Base-by-base conservation (phyloP, 192 early-diverging fungal genomes). In the Lunasporangiospora selenospora region DNA sequence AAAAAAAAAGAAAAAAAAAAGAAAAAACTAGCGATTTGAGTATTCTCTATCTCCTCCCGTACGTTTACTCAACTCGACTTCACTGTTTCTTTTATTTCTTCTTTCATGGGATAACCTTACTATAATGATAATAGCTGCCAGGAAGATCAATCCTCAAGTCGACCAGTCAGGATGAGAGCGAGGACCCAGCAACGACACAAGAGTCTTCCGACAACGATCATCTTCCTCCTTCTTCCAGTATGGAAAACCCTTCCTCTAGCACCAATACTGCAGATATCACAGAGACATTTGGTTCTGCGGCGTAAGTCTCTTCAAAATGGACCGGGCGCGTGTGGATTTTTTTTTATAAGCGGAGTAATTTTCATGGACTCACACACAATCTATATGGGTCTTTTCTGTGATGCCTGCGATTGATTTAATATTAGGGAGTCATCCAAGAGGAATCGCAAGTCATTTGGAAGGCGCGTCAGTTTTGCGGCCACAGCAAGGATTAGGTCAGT, bases 381-480 rank as follows among this genome's bases (percentile, higher is more conserved):
- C 6, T 29, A 18, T 13, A 0, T 12, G 36, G 24, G 4, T 3
- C 30, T 53, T 36, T 38, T n/a, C 15, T 52, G 3, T 36, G 12
- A 16, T 27, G 13, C 9, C 26, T n/a, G 33, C 45, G 27, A 2
- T 7, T 24, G 36, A n/a, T 33, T 6, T 29, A 15, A 15, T 11
- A 39, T 47, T 47, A 73, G 69, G 33, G 69, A 73, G 29, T 73
- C 58, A 26, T 13, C 29, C 16, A 73, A 45, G 37, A 44, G 69
- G 19, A 73, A 27, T 12, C 53, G 60, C 4, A 73, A 63, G 33
- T 73, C 69, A 4, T 58, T 63, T 27, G 44, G 47, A 46, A 39
- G 69, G 36, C 69, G 69, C 48, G 69, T 73, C 18, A 73, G 69
- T 53, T 73, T 73, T 39, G 69, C 69, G 34, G 55, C 69, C 7